phyloP scores from a whole-genome alignment of 805 yeast genomes.

The Metschnikowia bowlesiae region DNA sequence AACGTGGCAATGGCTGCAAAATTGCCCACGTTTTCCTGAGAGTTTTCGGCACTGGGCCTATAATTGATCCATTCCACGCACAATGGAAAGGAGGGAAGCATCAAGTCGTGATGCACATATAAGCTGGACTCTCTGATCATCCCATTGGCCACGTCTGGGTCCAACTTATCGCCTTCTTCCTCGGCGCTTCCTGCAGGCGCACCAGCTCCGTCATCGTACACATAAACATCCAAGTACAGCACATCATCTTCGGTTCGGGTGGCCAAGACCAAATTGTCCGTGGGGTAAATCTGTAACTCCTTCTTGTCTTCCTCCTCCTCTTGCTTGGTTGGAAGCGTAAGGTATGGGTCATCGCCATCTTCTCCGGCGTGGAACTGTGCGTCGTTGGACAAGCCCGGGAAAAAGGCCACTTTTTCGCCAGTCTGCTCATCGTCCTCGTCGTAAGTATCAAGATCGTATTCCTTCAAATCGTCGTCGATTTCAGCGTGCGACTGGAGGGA shows the following conservation, averaged over 20 bases:
- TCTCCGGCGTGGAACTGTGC: conserved; percentile 46
- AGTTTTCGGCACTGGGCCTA: conserved; percentile 43
- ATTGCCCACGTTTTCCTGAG: conserved; percentile 58
- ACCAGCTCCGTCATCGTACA: conserved; percentile 91
- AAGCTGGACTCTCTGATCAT: conserved; percentile 66
- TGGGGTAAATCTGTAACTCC: conserved; percentile 81
- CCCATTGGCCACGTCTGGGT: conserved; percentile 73
- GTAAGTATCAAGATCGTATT: conserved; percentile 80
- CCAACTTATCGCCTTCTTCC: conserved; percentile 61
- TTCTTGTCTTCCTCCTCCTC: conserved; percentile 74
- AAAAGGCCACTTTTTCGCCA: conserved; percentile 62
- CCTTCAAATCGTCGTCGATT: conserved; percentile 80
- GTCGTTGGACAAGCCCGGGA: conserved; percentile 64
- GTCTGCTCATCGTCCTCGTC: conserved; percentile 52
- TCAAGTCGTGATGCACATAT: conserved; percentile 93
- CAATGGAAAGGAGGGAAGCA: conserved; percentile 95
- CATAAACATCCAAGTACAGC: conserved; percentile 86
- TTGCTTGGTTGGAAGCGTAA: conserved; percentile 56
- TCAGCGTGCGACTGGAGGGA: conserved; percentile 51
- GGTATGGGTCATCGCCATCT: conserved; percentile 49
- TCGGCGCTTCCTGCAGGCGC: conserved; percentile 66
- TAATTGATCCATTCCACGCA: conserved; percentile 94
- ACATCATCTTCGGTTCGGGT: conserved; percentile 96
- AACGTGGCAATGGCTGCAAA: conserved; percentile 96
- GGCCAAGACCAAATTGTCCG: conserved; percentile 85